Evolutionary conservation across 1,139 yeast species (phyloP).

Genomic region (Komagataea norvegica): DNA sequence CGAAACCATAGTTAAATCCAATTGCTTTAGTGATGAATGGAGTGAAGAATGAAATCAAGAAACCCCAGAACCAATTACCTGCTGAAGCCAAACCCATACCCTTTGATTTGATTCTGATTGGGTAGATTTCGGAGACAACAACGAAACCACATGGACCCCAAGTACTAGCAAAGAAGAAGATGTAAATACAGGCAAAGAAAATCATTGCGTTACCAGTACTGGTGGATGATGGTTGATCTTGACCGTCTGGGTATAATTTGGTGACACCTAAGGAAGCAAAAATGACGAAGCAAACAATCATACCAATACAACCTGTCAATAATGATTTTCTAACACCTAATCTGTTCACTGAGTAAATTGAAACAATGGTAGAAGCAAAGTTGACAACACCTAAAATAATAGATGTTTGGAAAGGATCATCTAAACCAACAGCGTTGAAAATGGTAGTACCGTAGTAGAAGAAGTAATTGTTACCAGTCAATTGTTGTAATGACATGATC

Average conservation of each 20-base stretch:
- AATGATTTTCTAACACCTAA: slow-evolving; percentile 69
- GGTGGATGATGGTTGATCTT: slow-evolving; percentile 31
- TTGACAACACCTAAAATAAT: slow-evolving; percentile 76
- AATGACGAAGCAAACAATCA: slow-evolving; percentile 61
- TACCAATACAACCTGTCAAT: slow-evolving; percentile 58
- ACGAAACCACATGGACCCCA: slow-evolving; percentile 85
- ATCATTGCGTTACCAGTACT: slow-evolving; percentile 75
- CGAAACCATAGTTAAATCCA: slow-evolving; percentile 64
- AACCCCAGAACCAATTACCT: slow-evolving; percentile 76
- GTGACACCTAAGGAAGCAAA: slow-evolving; percentile 69
- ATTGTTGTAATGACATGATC: slow-evolving; percentile 68
- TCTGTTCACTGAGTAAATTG: slow-evolving; percentile 61
- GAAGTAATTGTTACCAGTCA: slow-evolving; percentile 77
- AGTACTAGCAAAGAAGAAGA: slow-evolving; percentile 75
- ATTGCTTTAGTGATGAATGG: slow-evolving; percentile 60
- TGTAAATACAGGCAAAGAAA: slow-evolving; percentile 70
- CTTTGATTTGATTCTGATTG: slow-evolving; percentile 73
- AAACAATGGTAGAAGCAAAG: slow-evolving; percentile 67
- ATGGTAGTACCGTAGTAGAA: slow-evolving; percentile 78
- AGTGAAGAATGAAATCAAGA: slow-evolving; percentile 73
- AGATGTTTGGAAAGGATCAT: slow-evolving; percentile 70
- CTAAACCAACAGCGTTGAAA: slow-evolving; percentile 70
- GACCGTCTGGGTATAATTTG: slow-evolving; percentile 52
- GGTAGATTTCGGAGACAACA: slow-evolving; percentile 70
- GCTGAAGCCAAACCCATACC: slow-evolving; percentile 73